Conservation (phyloP, 148 eudicot species). For the Arbutus unedo region DNA sequence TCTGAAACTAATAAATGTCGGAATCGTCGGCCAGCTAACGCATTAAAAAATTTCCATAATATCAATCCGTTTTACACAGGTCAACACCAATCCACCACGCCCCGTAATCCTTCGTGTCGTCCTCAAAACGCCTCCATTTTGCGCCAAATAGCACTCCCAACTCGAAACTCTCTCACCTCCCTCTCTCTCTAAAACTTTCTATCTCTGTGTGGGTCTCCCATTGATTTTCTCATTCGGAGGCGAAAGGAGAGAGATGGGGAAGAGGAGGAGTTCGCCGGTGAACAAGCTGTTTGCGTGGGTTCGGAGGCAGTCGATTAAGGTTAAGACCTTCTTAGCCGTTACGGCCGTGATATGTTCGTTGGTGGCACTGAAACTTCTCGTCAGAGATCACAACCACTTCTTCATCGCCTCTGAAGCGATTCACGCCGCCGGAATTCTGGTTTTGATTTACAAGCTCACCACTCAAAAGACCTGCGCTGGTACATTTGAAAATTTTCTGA, state of each 20-base stretch:
- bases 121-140: neutral
- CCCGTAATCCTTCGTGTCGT: constrained; percentile 13
- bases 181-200: neutral
- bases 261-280: constrained; percentile 39
- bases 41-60: neutral
- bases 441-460: constrained; percentile 73
- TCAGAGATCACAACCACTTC: constrained; percentile 45
- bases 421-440: constrained; percentile 64
- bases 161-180: neutral
- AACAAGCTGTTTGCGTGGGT: constrained; percentile 53
- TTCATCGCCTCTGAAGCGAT: constrained; percentile 63
- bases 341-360: constrained; percentile 30
- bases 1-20: no score
- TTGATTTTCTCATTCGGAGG: neutral
- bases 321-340: constrained; percentile 44
- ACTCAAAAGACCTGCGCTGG: constrained; percentile 76
- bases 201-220: no score
- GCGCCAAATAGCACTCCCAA: neutral
- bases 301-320: constrained; percentile 45
- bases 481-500: neutral
- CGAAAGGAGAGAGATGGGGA: constrained; percentile 43
- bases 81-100: neutral
- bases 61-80: neutral
- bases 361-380: constrained; percentile 41
- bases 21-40: neutral